A percentile compares a stretch with the other conserved stretches of the same genome.
Evolutionary conservation across 306 rosid species (phyloP).

Genomic region (Cicer yamashitae): DNA sequence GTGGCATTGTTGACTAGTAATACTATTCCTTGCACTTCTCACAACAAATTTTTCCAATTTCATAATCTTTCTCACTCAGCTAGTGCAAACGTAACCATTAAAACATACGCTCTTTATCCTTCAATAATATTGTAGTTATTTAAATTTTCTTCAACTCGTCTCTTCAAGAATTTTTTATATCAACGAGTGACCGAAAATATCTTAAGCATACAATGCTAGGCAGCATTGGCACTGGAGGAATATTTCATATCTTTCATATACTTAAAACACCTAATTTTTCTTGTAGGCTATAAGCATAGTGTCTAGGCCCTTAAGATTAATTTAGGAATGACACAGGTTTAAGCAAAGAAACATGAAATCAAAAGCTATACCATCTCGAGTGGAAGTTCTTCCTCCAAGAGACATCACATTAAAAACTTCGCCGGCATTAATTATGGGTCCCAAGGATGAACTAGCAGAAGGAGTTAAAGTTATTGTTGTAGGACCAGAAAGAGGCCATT

Average conservation of each 20-base stretch:
- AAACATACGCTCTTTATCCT: neutral
- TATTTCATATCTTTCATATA: conserved; percentile 12
- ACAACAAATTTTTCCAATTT: neutral
- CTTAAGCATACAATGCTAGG: conserved; percentile 16
- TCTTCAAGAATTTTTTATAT: neutral
- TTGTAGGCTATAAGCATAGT: conserved; percentile 19
- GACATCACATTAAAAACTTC: conserved; percentile 68
- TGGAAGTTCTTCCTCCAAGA: conserved; percentile 72
- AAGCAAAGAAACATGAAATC: conserved; percentile 33
- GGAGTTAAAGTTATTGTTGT: conserved; percentile 71
- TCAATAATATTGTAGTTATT: conserved; percentile 1
- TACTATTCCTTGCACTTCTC: conserved; percentile 5
- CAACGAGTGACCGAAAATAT: conserved; percentile 28
- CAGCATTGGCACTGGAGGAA: conserved; percentile 26
- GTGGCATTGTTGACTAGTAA: neutral
- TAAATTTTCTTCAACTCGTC: neutral
- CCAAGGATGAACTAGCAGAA: conserved; percentile 57
- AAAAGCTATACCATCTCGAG: conserved; percentile 75
- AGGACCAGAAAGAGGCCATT: conserved; percentile 85
- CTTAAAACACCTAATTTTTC: conserved; percentile 5
- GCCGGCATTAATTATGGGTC: conserved; percentile 84
- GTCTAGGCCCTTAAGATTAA: conserved; percentile 26
- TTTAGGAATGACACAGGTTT: conserved; percentile 28
- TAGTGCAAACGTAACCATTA: neutral
- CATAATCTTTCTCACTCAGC: neutral